Conservation (phyloP, 768 basidiomycete species). For the Kwoniella shandongensis region DNA sequence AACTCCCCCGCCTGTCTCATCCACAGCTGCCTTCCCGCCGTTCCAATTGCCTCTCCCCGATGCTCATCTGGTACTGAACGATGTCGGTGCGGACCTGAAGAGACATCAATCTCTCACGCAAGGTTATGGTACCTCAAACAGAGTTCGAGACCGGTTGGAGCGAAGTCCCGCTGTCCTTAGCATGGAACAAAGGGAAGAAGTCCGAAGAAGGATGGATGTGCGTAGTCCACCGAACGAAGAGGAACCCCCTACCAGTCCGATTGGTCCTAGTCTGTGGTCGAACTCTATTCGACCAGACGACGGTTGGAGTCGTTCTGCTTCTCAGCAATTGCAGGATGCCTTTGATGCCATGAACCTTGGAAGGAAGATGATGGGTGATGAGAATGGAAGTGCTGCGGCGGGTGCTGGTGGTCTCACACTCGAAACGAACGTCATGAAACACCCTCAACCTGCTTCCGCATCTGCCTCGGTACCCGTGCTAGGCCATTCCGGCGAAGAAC, state of each 20-base stretch:
- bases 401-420: background rate
- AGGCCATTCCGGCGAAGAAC: slow-evolving; percentile 28
- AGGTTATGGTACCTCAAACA: slow-evolving; percentile 28
- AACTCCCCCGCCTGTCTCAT: slow-evolving; percentile 39
- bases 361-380: slow-evolving; percentile 30
- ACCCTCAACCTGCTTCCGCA: slow-evolving; percentile 18
- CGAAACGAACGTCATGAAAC: slow-evolving; percentile 14
- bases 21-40: slow-evolving; percentile 42
- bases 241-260: slow-evolving; percentile 43
- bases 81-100: slow-evolving; percentile 34
- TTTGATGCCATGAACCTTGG: slow-evolving; percentile 50
- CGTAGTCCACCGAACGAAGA: slow-evolving; percentile 16
- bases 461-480: background rate
- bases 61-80: background rate
- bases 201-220: slow-evolving; percentile 8
- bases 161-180: slow-evolving; percentile 32
- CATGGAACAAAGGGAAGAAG: slow-evolving; percentile 33
- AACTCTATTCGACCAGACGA: slow-evolving; percentile 32
- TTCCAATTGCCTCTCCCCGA: slow-evolving; percentile 26
- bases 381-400: background rate
- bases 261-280: slow-evolving; percentile 43
- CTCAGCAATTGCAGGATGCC: slow-evolving; percentile 42
- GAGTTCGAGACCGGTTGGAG: slow-evolving; percentile 38
- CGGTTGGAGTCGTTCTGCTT: slow-evolving; percentile 36
- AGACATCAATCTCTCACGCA: slow-evolving; percentile 45